Base-by-base conservation (phyloP, 768 basidiomycete genomes). In the Calvatia gigantea region DNA sequence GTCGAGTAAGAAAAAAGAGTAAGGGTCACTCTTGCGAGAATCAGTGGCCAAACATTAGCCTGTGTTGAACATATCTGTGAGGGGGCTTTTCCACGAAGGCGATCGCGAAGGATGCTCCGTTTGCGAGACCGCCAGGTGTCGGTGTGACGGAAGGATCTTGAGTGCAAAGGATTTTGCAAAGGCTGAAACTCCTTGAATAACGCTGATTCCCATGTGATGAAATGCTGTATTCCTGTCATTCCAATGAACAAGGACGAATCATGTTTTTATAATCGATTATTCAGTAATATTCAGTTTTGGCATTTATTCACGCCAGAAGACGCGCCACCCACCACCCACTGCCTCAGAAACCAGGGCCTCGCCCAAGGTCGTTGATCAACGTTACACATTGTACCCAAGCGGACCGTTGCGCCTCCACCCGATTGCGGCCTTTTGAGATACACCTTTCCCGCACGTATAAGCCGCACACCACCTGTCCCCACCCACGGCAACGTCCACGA, bases 261-360 rank as follows among this genome's bases (percentile, higher is more conserved):
- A 11, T 23, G 19, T 42, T 55, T n/a, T 57, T 32, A 9, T 17
- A 87, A 87, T n/a, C n/a, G n/a, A n/a, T n/a, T n/a, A n/a, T n/a
- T n/a, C n/a, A n/a, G n/a, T n/a, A 56, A 64, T 72, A 1, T 94
- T 87, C 61, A 86, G 87, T 54, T 98, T 95, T 64, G 87, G 84
- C 1, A 66, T 76, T 6, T 96, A 99, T 64, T 67, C 63, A 19
- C 98, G 96, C 68, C 60, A 79, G 58, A n/a, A 80, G 84, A 64
- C n/a, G n/a, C n/a, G n/a, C n/a, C n/a, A 67, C 76, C 6, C 97
- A 94, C 62, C 95, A 98, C 67, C 82, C 89, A 1, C 86, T 87
- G 1, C 82, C 84, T 1, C 67, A 74, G 4, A 67, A 61, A 4
- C 77, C 87, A 0, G 74, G 82, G 0, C 67, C 71, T 0, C 97